Percentiles rank a stretch among this genome's conserved stretches.
phyloP scores from a whole-genome alignment of 495 filamentous ascomycete genomes.

The Lepraria neglecta region DNA sequence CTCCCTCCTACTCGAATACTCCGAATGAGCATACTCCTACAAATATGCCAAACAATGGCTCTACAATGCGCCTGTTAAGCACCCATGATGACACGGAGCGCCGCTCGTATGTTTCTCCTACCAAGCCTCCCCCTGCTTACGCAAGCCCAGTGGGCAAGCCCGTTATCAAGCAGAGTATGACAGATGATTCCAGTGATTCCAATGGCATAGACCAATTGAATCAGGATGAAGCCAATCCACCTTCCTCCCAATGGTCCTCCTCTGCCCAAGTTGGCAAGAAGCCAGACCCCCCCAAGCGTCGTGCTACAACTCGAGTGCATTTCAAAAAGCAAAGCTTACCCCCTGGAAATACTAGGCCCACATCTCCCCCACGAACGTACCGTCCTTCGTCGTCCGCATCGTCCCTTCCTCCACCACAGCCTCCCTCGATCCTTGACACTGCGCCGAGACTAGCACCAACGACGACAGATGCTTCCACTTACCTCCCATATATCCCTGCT shows the following conservation, averaged over 20 bases:
- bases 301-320: conserved; percentile 19
- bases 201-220: conserved; percentile 10
- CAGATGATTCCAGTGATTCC: conserved; percentile 23
- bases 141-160: conserved; percentile 21
- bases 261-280: conserved; percentile 25
- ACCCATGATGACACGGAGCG: conserved; percentile 44
- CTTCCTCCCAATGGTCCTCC: conserved; percentile 25
- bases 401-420: conserved; percentile 39
- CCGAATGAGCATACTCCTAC: conserved; percentile 34
- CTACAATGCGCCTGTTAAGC: conserved; percentile 58
- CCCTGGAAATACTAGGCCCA: conserved; percentile 22
- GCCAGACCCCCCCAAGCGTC: conserved; percentile 22
- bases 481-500: conserved; percentile 49
- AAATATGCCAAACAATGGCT: conserved; percentile 37
- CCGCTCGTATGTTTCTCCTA: conserved; percentile 40
- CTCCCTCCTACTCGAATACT: conserved; percentile 33
- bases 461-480: conserved; percentile 42
- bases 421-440: conserved; percentile 49
- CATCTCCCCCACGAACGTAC: conserved; percentile 24
- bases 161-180: conserved; percentile 11
- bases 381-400: conserved; percentile 23
- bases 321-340: conserved; percentile 27
- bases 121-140: conserved; percentile 16
- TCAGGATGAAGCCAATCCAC: conserved; percentile 23
- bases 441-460: conserved; percentile 54